Evolutionary conservation across 257 asterid species (phyloP), one percentile per base, ranked within the genome.

Genomic region (Salvia hispanica): DNA sequence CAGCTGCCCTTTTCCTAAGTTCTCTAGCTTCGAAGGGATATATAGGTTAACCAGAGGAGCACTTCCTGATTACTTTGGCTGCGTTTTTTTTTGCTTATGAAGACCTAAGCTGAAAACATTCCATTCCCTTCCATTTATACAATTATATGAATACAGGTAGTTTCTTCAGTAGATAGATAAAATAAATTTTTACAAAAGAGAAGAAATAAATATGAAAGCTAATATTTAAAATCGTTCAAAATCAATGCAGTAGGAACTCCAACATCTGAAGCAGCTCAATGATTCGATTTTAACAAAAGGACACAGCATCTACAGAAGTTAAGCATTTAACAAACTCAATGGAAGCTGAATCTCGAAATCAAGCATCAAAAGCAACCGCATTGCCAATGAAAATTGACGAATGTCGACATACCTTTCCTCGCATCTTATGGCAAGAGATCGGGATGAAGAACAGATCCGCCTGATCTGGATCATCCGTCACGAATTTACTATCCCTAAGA

Each of bases 381-480:
- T 4, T 43, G 3, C 58, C 39, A 34, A 51, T 7, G 37, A 67
- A 69, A 63, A 54, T 36, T 54, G 51, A 71, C 18, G 4, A 46
- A 7, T n/a, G 47, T 21, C 7, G 13, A 47, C 58, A 11, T 82
- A 94, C 99, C 96, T 87, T 85, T 76, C 99, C 99, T 78, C 99
- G 91, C 97, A 94, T 94, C 89, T 94, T 94, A 80, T 94, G 99
- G 64, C 96, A 86, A 8, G 99, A 94, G 68, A 94, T 94, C 9
- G 99, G 99, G 57, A 94, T 91, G 83, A 94, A 94, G 83, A 94
- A 88, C 82, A 94, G 79, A 70, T 94, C 84, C 12, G 99, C 99
- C 71, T 69, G 85, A 83, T 84, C 83, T 39, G 99, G 97, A 83
- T 87, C 91, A 47, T 82, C 91, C 0, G 96, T 94, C 28, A 78